Evolutionary conservation across 768 basidiomycete genomes (phyloP).

Genomic region (Rhizopogon vulgaris): DNA sequence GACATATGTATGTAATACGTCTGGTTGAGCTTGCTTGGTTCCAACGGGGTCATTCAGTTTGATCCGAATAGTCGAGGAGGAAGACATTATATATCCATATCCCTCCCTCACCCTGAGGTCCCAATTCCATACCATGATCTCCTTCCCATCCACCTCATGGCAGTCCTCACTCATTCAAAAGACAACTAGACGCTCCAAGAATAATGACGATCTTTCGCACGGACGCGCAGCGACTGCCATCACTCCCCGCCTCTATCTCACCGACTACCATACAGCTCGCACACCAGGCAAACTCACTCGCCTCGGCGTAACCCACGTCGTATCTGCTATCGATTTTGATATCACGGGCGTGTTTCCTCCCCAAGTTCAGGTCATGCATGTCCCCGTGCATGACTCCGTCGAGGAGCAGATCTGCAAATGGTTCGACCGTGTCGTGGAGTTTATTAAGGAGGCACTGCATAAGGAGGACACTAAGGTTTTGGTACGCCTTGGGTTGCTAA

Average conservation of each 20-base stretch:
- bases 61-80: constrained; percentile 5
- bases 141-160: constrained; percentile 26
- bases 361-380: constrained; percentile 42
- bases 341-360: constrained; percentile 16
- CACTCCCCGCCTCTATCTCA: constrained; percentile 52
- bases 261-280: constrained; percentile 53
- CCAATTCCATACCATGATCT: constrained; percentile 17
- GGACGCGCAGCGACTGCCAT: constrained; percentile 27
- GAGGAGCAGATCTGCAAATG: constrained; percentile 38
- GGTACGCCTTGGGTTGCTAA: constrained; percentile 29
- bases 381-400: constrained; percentile 39
- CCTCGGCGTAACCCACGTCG: constrained; percentile 68
- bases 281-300: constrained; percentile 39
- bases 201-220: constrained; percentile 1
- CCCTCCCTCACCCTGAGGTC: background rate
- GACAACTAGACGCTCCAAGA: constrained; percentile 12
- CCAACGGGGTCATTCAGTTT: background rate
- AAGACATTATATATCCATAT: background rate
- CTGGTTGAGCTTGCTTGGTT: no score
- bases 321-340: constrained; percentile 54
- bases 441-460: constrained; percentile 44
- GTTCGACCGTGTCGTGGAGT: constrained; percentile 44
- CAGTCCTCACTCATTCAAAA: constrained; percentile 20
- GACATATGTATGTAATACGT: background rate
- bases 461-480: constrained; percentile 40